Percentiles rank a stretch among this genome's conserved stretches.
Evolutionary conservation across 2,329 filamentous ascomycete genomes (phyloP).

Genomic region (Pseudohalonectria lignicola): DNA sequence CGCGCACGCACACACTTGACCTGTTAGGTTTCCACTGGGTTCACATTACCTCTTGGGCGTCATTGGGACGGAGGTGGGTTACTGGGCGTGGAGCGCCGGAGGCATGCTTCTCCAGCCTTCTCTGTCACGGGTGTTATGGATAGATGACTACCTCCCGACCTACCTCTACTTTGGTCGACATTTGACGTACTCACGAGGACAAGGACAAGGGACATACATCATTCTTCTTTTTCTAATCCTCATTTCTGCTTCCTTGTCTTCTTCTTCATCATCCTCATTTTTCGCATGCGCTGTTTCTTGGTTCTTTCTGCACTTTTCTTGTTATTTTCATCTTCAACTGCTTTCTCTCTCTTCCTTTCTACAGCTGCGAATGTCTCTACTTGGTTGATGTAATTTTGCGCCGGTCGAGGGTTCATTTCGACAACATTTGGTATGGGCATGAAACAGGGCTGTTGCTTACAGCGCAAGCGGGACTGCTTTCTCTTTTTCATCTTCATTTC

Average conservation of each 20-base stretch:
- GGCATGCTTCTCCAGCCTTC: no score
- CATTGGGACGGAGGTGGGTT: no score
- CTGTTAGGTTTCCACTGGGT: no score
- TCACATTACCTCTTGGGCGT: no score
- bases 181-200: no score
- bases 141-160: no score
- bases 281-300: slow-evolving; percentile 2
- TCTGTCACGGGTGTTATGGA: no score
- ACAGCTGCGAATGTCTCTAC: slow-evolving; percentile 7
- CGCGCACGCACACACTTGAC: no score
- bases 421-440: slow-evolving; percentile 11
- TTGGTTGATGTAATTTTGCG: slow-evolving; percentile 6
- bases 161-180: no score
- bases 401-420: slow-evolving; percentile 4
- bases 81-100: no score
- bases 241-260: not conserved
- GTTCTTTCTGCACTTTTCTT: slow-evolving; percentile 3
- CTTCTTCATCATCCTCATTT: slow-evolving; percentile 1
- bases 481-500: slow-evolving; percentile 4
- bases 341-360: slow-evolving; percentile 8
- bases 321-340: slow-evolving; percentile 8
- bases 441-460: slow-evolving; percentile 6
- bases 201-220: no score
- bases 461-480: slow-evolving; percentile 8
- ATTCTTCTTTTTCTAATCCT: not conserved